These are phyloP conservation scores for Beauveria caledonica DNA, from an alignment of 2,329 filamentous ascomycete species.

Conservation along the genomic window DNA sequence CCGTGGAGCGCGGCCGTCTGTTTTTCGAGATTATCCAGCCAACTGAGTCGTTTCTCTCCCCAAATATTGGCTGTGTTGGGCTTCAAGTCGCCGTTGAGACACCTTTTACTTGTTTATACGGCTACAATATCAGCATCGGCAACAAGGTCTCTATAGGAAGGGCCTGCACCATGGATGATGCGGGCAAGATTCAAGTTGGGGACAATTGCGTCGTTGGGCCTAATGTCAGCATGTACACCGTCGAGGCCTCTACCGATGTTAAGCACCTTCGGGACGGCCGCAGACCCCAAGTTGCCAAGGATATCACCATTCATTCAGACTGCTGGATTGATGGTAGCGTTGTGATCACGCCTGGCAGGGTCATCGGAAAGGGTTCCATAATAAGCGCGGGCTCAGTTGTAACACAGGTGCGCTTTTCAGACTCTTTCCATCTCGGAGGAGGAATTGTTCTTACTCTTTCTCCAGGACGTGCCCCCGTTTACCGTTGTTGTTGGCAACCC, in stretches of 20 bases:
- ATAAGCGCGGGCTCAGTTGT: conserved; percentile 81
- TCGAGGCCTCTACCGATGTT: too few species aligned
- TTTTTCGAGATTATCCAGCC: too few species aligned
- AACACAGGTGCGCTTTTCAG: conserved; percentile 58
- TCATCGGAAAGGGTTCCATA: conserved; percentile 68
- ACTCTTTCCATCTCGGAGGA: too few species aligned
- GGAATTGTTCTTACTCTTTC: too few species aligned
- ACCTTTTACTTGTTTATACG: conserved; percentile 89
- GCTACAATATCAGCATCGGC: conserved; percentile 86
- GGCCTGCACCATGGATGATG: conserved; percentile 79
- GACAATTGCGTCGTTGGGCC: too few species aligned
- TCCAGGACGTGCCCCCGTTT: conserved; percentile 33
- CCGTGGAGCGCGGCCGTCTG: conserved; percentile 37
- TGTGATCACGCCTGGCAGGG: conserved; percentile 69
- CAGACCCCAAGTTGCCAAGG: conserved; percentile 25
- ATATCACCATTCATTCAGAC: conserved; percentile 75
- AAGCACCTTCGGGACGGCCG: too few species aligned
- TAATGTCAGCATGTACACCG: too few species aligned
- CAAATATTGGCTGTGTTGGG: conserved; percentile 56
- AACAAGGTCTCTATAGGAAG: conserved; percentile 76
- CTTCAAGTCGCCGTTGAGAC: conserved; percentile 70
- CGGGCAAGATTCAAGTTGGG: conserved; percentile 74
- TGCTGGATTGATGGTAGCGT: conserved; percentile 74
- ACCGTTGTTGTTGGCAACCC: conserved; percentile 65
- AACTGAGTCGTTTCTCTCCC: conserved; percentile 28